Evolutionary conservation across 805 yeast genomes (phyloP), one percentile per base, ranked within the genome.

Genomic region (Wickerhamiella brachini): DNA sequence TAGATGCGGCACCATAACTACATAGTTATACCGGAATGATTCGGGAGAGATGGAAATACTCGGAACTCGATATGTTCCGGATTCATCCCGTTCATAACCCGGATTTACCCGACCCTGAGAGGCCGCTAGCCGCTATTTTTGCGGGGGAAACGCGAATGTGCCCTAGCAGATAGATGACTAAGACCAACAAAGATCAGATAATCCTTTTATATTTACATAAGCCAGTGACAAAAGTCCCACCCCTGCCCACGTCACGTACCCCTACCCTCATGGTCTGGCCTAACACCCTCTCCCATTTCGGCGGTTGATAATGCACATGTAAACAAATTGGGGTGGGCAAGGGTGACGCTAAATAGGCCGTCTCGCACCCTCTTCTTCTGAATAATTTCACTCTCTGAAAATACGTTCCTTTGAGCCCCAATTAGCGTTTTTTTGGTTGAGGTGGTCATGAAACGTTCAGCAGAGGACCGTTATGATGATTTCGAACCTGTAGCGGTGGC

Each of bases 381-480:
- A 29, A 29, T 29, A 9, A 29, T 29, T 29, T 29, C 34, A 29
- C 34, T 29, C 34, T 12, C 34, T 29, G 34, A 29, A 29, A 29
- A 29, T 29, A 29, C 34, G 15, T 29, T 29, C 34, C 12, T 29
- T 29, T 12, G 34, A 9, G 12, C 15, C 34, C 34, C 34, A 29
- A 29, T 29, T 29, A 29, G 34, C 34, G 15, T 29, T 29, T 29
- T 29, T 29, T 29, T 9, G 34, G 34, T 29, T 4, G 12, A 29
- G 12, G 34, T 29, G 12, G 41, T 17, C 18, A 54, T 54, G 54
- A 54, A 52, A 29, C 53, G 56, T 8, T 49, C 56, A 17, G 51
- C 54, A 2, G 15, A 38, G 18, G 52, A 53, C 22, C 49, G 47
- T 3, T 47, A 47, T 41, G 51, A 48, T n/a, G 51, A 48, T 15